A percentile compares a stretch with the other conserved stretches of the same genome.
Evolutionary conservation across 805 yeast species (phyloP).

Genomic region (Myxozyma mucilagina): DNA sequence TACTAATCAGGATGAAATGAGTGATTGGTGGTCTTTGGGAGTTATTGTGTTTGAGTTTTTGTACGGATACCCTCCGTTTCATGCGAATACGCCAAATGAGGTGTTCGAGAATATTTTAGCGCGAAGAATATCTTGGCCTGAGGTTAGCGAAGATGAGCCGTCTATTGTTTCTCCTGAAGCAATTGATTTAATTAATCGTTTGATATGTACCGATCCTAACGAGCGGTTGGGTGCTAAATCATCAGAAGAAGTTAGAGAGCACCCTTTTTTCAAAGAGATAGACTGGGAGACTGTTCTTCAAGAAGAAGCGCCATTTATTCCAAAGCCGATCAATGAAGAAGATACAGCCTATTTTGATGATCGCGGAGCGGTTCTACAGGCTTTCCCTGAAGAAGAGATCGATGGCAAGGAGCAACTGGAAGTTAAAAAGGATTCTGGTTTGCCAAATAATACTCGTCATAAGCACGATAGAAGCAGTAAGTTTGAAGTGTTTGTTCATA

Average conservation of each 20-base stretch:
- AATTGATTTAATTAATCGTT: constrained; percentile 64
- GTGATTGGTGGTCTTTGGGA: constrained; percentile 99
- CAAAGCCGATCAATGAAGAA: constrained; percentile 74
- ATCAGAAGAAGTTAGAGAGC: constrained; percentile 72
- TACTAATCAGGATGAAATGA: constrained; percentile 72
- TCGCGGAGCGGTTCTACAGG: constrained; percentile 78
- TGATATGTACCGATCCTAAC: constrained; percentile 64
- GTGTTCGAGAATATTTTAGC: constrained; percentile 80
- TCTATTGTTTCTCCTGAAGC: constrained; percentile 58
- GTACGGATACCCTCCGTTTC: constrained; percentile 94
- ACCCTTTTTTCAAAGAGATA: constrained; percentile 71
- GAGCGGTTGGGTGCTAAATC: constrained; percentile 74
- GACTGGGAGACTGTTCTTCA: constrained; percentile 76
- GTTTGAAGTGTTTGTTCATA: neutral
- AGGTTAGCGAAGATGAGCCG: constrained; percentile 50
- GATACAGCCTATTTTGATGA: constrained; percentile 87
- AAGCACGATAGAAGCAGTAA: neutral
- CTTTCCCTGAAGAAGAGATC: constrained; percentile 51
- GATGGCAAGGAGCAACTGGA: constrained; percentile 38
- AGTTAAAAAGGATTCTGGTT: constrained; percentile 6
- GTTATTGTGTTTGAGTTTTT: constrained; percentile 90
- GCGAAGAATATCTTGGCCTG: constrained; percentile 84
- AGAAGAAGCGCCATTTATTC: constrained; percentile 78
- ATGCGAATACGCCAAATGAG: constrained; percentile 71
- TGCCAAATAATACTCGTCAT: neutral